Conservation (phyloP, 257 asterid species). For the Ajuga chamaepitys region DNA sequence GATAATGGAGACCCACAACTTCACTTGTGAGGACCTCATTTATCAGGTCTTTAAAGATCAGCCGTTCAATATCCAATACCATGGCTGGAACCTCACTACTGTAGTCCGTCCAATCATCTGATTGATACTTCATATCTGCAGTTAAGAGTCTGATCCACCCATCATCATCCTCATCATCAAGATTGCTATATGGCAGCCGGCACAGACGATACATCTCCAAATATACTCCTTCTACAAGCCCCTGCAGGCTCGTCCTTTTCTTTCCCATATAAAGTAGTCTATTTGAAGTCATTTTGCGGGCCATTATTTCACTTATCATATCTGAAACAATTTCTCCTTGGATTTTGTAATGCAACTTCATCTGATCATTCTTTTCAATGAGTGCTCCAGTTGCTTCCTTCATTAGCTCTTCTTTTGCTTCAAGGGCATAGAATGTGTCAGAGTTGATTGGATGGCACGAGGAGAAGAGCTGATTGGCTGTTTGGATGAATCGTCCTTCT, state of each 20-base stretch:
- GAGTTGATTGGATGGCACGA: slow-evolving; percentile 43
- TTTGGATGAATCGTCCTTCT: slow-evolving; percentile 23
- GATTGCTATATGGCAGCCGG: slow-evolving; percentile 25
- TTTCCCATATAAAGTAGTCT: slow-evolving; percentile 13
- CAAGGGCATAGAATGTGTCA: slow-evolving; percentile 43
- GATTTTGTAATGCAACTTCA: slow-evolving; percentile 29
- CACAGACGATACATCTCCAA: slow-evolving; percentile 43
- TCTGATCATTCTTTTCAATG: slow-evolving; percentile 8
- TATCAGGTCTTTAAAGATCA: slow-evolving; percentile 76
- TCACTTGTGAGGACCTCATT: slow-evolving; percentile 56
- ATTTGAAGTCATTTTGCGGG: slow-evolving; percentile 31
- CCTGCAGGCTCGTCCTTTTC: slow-evolving; percentile 29
- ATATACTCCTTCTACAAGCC: slow-evolving; percentile 43
- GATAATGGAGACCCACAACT: slow-evolving; percentile 19
- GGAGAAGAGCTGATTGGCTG: slow-evolving; percentile 33
- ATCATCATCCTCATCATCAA: slow-evolving; percentile 47
- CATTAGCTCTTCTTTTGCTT: slow-evolving; percentile 30
- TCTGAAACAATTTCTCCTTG: slow-evolving; percentile 51
- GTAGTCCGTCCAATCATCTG: slow-evolving; percentile 49
- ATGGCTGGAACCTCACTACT: slow-evolving; percentile 45
- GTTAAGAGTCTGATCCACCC: slow-evolving; percentile 31
- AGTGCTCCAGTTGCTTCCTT: slow-evolving; percentile 17
- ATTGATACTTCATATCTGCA: slow-evolving; percentile 48
- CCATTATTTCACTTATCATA: slow-evolving; percentile 55
- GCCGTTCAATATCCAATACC: slow-evolving; percentile 79